These are phyloP conservation scores for Candida insectalens DNA, from an alignment of 805 yeast genomes.

Conservation along the genomic window DNA sequence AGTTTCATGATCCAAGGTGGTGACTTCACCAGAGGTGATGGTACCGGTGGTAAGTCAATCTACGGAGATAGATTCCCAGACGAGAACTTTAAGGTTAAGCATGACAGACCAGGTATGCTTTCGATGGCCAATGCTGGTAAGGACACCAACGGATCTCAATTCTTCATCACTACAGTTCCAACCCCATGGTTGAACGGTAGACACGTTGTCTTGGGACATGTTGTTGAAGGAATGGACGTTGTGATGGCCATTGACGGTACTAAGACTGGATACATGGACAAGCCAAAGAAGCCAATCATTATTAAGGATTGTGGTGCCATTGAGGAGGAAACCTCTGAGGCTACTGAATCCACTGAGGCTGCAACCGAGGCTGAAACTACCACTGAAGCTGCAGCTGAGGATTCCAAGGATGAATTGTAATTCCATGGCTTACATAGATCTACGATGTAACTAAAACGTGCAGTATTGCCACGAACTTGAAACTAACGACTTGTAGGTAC, in stretches of 20 bases:
- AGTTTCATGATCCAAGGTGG: constrained; percentile 77
- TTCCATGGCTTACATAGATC: too few species aligned
- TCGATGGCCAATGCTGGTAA: constrained; percentile 79
- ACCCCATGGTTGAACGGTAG: constrained; percentile 89
- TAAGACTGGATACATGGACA: constrained; percentile 61
- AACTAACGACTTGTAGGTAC: too few species aligned
- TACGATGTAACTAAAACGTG: not conserved
- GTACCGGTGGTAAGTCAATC: constrained; percentile 69
- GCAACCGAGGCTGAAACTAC: too few species aligned
- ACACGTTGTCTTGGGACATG: constrained; percentile 97
- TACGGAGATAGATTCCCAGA: constrained; percentile 60
- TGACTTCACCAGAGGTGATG: constrained; percentile 61
- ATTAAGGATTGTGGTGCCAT: constrained; percentile 69
- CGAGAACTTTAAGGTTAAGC: constrained; percentile 60
- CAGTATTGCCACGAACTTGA: too few species aligned
- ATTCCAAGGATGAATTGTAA: constrained; percentile 27
- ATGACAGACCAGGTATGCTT: constrained; percentile 57
- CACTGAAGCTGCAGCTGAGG: constrained; percentile 14
- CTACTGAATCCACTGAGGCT: too few species aligned
- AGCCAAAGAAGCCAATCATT: constrained; percentile 56
- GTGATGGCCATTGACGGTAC: constrained; percentile 66
- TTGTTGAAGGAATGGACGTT: constrained; percentile 77
- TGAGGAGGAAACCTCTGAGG: constrained; percentile 17
- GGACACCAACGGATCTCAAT: constrained; percentile 87
- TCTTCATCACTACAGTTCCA: constrained; percentile 85